phyloP scores from a whole-genome alignment of 2,329 filamentous ascomycete genomes.

The Epichloe elymi region DNA sequence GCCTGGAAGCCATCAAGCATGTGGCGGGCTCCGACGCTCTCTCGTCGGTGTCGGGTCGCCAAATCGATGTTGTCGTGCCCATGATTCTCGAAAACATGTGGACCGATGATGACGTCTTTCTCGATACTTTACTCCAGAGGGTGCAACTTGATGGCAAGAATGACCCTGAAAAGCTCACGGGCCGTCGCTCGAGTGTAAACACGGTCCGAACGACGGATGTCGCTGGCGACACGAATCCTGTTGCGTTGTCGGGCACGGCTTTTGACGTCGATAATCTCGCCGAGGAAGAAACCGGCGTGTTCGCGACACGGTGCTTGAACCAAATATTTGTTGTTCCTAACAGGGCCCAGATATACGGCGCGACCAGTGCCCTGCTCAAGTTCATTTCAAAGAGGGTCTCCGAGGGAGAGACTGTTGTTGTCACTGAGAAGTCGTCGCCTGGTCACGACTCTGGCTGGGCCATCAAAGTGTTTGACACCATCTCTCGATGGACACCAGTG shows the following conservation, averaged over 20 bases:
- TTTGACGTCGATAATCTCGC: conserved; percentile 81
- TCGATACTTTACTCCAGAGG: conserved; percentile 55
- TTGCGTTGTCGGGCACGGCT: conserved; percentile 66
- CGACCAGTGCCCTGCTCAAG: conserved; percentile 58
- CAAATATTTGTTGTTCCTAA: conserved; percentile 76
- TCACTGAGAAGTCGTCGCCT: conserved; percentile 24
- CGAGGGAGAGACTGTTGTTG: conserved; percentile 41
- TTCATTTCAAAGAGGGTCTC: conserved; percentile 54
- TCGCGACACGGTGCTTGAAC: conserved; percentile 77
- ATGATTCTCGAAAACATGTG: conserved; percentile 80
- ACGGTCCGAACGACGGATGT: conserved; percentile 59
- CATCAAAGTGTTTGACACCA: conserved; percentile 64
- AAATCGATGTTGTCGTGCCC: conserved; percentile 68
- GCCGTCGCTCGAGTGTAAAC: conserved; percentile 63
- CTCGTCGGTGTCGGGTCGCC: conserved; percentile 59
- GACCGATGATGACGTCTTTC: conserved; percentile 55
- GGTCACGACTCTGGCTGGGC: conserved; percentile 56
- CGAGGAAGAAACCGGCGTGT: conserved; percentile 73
- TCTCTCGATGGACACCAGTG: conserved; percentile 80
- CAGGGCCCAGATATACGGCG: conserved; percentile 64
- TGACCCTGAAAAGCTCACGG: conserved; percentile 49
- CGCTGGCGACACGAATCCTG: conserved; percentile 47
- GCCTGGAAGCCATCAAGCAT: conserved; percentile 66
- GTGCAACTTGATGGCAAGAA: conserved; percentile 55
- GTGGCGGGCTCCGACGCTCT: conserved; percentile 70